Base-by-base conservation (phyloP, 305 asterid genomes). In the Fraxinus greggii region DNA sequence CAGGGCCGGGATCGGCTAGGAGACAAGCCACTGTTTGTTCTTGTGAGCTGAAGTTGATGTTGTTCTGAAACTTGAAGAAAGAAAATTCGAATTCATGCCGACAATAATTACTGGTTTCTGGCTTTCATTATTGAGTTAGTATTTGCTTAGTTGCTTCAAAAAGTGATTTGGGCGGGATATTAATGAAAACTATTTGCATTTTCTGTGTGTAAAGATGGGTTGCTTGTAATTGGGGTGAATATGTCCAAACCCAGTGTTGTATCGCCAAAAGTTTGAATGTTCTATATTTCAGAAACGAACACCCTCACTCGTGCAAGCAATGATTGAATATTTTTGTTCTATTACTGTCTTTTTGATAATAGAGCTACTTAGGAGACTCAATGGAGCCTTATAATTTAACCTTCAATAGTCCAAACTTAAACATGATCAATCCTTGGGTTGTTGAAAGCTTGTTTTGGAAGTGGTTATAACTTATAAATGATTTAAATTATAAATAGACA, bases 1-100 rank as follows among this genome's bases (percentile, higher is more conserved):
- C 90, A 93, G 98, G 98, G 98, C 17, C 97, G 97, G 24, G 93
- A 84, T 29, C 89, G 84, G 85, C 70, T 95, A 83, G 98, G 94
- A 42, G 93, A 86, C 85, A 95, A 89, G 76, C 86, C 95, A 13
- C 75, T 93, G 85, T 95, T 93, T 90, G 96, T 95, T 86, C 98
- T 95, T 75, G 92, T 95, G 87, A 91, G 82, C 92, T 90, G 79
- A 76, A 51, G 78, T 77, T 86, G 77, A 72, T 0, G 21, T 35
- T 67, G 38, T 29, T 7, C 17, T 23, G 31, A 61, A 61, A 61
- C 29, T 59, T 59, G 70, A 61, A 23, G 70, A 9, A 7, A 61
- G 70, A 23, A 23, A 23, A 61, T 48, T 48, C 2, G 59, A 15
- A 15, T 59, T 59, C 29, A 59, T 19, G 31, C 13, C 12, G 4